phyloP scores from a whole-genome alignment of 2,329 filamentous ascomycete species.

The Plectosphaerella sp. region DNA sequence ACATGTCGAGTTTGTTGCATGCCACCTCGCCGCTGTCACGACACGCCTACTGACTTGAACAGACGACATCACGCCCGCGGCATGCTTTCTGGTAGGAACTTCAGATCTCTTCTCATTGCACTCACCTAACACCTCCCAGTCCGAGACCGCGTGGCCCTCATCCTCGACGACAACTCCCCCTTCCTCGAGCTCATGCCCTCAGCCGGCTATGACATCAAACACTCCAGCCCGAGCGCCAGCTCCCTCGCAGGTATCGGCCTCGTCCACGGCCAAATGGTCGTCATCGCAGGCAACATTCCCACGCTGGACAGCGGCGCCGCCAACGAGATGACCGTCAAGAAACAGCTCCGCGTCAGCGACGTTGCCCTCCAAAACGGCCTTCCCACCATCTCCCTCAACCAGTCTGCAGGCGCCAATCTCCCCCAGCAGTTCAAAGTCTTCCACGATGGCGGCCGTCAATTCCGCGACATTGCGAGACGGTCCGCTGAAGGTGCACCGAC shows the following conservation, averaged over 20 bases:
- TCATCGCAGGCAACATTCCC: conserved; percentile 5
- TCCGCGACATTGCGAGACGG: conserved; percentile 4
- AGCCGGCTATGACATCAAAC: conserved; percentile 3
- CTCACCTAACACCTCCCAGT: neutral
- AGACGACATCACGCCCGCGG: conserved; percentile 3
- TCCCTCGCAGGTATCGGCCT: conserved; percentile 1
- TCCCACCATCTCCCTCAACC: conserved; percentile 4
- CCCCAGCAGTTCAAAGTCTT: conserved; percentile 4
- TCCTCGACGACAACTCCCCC: conserved; percentile 2
- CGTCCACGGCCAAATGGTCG: conserved; percentile 3
- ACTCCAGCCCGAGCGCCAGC: conserved; percentile 4
- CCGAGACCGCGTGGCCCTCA: conserved; percentile 3
- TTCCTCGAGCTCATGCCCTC: conserved; percentile 4
- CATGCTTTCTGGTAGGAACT: neutral
- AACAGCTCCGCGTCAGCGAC: neutral
- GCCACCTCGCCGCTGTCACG: neutral
- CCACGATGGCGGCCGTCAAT: conserved; percentile 1
- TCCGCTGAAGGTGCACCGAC: conserved; percentile 2
- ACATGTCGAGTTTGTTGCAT: conserved; percentile 1
- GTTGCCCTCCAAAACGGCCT: conserved; percentile 3
- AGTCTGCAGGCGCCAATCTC: conserved; percentile 4
- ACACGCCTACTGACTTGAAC: neutral
- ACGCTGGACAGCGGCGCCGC: conserved; percentile 3
- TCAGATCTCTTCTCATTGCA: neutral
- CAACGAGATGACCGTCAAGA: conserved; percentile 4